Evolutionary conservation across 345 rosid species (phyloP), one percentile per base, ranked within the genome.

Genomic region (Corchorus capsularis): DNA sequence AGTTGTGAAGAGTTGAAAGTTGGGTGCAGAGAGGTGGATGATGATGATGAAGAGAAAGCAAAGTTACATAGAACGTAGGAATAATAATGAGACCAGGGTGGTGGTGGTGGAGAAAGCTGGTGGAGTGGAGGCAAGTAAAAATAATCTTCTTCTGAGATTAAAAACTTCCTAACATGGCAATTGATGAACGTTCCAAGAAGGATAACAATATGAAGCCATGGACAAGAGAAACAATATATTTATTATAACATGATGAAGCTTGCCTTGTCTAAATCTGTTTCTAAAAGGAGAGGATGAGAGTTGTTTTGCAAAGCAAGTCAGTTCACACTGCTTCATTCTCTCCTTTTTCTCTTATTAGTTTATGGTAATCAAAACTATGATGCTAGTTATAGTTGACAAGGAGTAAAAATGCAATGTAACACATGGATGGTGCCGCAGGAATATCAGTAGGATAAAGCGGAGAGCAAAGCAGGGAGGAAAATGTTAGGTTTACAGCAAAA

Each of bases 131-230:
- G 73, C 37, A 69, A 56, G 75, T 62, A 76, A 45, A 10, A 64
- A 14, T 14, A 64, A 14, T 73, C 83, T 35, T 73, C 83, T 35
- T 81, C 76, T 0, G 78, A 69, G 68, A 73, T 39, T 9, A 83
- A 55, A 49, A 52, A 72, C 65, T 55, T 81, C 63, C 72, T 76
- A 6, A 76, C 20, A 39, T 66, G 77, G 14, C 22, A 63, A 6
- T 71, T 67, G 11, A 78, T 19, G 57, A 71, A 81, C 49, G 76
- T 57, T 41, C 77, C 82, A n/a, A 83, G 74, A 55, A 73, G 19
- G 15, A 81, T 35, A 43, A 78, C 27, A 19, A 80, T n/a, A 56
- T 32, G 74, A 78, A 4, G 71, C 73, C 73, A 78, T 50, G 5
- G 81, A 79, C 41, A 80, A 63, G 69, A 73, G 77, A 53, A 80